Evolutionary conservation across 2,329 filamentous ascomycete species (phyloP), one percentile per base, ranked within the genome.

Genomic region (Colletotrichum godetiae): DNA sequence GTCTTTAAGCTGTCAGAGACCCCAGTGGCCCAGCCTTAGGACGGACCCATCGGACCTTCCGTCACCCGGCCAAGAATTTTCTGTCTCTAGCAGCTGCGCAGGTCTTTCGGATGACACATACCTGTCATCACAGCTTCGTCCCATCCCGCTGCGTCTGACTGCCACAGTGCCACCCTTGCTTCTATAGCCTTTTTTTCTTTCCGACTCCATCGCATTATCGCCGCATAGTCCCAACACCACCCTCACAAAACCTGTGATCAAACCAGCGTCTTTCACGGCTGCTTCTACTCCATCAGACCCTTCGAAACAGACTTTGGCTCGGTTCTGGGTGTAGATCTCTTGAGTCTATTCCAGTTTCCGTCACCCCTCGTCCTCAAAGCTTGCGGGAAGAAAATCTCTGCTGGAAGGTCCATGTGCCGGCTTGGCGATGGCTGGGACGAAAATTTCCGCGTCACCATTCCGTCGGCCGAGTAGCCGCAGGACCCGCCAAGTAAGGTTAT

Each of bases 401-500:
- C 49, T 68, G 64, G 68, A 68, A 31, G 52, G 29, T 15, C 27
- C 35, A 29, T 62, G 29, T 37, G 37, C 64, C 49, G 58, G 57
- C 37, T 68, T 33, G 58, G 69, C 42, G 35, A 53, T 37, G 31
- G 42, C 42, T n/a, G 15, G 42, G 42, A 49, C 19, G 42, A 49
- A 56, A 27, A 31, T 15, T 19, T 29, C n/a, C n/a, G n/a, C 13
- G 37, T 27, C 59, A 22, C 49, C 27, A 22, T 27, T 15, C 37
- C 33, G 24, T 63, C 37, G 37, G 37, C 66, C 22, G n/a, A 66
- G 46, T 12, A n/a, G 35, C 33, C 46, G 19, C 19, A 57, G 19
- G 35, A 58, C 55, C 71, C 71, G 57, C 62, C 46, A 72, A 72
- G 67, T 73, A 73, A 73, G 71, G 71, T 72, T 73, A 61, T 57